These are phyloP conservation scores for Ceratocystis cubensis DNA, from an alignment of 2,329 filamentous ascomycete species.

Conservation along the genomic window DNA sequence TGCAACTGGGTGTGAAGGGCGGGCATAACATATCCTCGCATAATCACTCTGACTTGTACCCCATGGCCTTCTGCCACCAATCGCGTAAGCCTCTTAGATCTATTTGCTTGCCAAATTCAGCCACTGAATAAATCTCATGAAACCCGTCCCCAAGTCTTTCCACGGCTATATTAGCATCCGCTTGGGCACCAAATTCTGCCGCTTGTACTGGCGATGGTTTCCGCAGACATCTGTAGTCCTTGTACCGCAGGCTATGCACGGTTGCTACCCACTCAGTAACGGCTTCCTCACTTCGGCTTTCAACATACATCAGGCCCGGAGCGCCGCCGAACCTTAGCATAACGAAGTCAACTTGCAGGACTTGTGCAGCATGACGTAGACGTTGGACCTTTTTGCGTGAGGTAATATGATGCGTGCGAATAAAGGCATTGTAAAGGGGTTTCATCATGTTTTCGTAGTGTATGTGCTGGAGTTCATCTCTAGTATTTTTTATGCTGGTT, in stretches of 20 bases:
- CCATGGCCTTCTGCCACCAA: conserved; percentile 62
- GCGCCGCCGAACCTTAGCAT: conserved; percentile 54
- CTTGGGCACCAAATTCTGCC: neutral
- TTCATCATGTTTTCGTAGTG: neutral
- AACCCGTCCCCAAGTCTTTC: conserved; percentile 27
- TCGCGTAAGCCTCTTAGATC: conserved; percentile 41
- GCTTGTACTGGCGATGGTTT: conserved; percentile 33
- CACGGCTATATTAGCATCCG: neutral
- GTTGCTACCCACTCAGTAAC: conserved; percentile 51
- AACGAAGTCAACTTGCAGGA: conserved; percentile 45
- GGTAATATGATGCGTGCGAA: conserved; percentile 70
- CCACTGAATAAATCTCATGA: conserved; percentile 49
- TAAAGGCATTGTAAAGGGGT: conserved; percentile 40
- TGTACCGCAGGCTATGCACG: conserved; percentile 56
- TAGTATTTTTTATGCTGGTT: neutral
- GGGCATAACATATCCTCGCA: neutral
- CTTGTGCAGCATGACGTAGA: conserved; percentile 50
- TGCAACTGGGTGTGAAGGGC: neutral
- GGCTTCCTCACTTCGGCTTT: conserved; percentile 40
- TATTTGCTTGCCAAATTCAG: conserved; percentile 53
- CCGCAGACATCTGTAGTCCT: conserved; percentile 54
- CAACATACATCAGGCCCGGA: conserved; percentile 69
- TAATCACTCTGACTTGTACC: conserved; percentile 30
- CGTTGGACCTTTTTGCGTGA: conserved; percentile 56
- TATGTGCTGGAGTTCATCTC: neutral